Base-by-base conservation (phyloP, 768 basidiomycete genomes). In the Boletus pseudopeckii region DNA sequence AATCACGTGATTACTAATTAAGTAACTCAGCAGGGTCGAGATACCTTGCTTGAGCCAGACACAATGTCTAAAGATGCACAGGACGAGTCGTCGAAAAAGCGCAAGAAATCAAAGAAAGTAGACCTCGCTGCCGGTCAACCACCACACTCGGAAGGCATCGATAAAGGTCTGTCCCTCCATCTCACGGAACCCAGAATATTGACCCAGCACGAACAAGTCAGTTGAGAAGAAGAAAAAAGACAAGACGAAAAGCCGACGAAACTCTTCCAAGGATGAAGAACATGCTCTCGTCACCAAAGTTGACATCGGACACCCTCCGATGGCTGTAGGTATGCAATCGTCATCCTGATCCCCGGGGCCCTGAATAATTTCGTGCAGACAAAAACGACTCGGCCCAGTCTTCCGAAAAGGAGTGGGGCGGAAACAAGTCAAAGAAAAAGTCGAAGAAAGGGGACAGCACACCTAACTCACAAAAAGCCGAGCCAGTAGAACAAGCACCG, bases 221-320 rank as follows among this genome's bases (percentile, higher is more conserved):
- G 54, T 37, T 37, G 62, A 56, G 45, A 71, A 68, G 56, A 74
- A 71, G 61, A 69, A 72, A 46, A 69, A 72, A 46, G 71, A 74
- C 45, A 76, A 75, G 64, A 76, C 74, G 57, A 74, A 75, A 62
- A 77, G 72, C 60, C 46, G 45, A 15, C 75, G 40, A 30, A 45
- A 51, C 17, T 5, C 42, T 48, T 41, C 38, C 58, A 53, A 48
- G 10, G 38, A 50, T 22, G 61, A 49, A 3, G 20, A 43, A 18
- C 1, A 7, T 0, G 11, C 28, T 11, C 44, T 13, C 13, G 42
- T 36, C 10, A 9, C 36, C 40, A n/a, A 9, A 7, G 15, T 17
- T 2, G 42, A 43, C 42, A 17, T 24, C 26, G 26, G 8, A 10
- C 11, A 34, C 7, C 5, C 51, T 40, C 41, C 17, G 15, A 18